Evolutionary conservation across 495 filamentous ascomycete genomes (phyloP).

Genomic region (Hypoxylon subgilvum): DNA sequence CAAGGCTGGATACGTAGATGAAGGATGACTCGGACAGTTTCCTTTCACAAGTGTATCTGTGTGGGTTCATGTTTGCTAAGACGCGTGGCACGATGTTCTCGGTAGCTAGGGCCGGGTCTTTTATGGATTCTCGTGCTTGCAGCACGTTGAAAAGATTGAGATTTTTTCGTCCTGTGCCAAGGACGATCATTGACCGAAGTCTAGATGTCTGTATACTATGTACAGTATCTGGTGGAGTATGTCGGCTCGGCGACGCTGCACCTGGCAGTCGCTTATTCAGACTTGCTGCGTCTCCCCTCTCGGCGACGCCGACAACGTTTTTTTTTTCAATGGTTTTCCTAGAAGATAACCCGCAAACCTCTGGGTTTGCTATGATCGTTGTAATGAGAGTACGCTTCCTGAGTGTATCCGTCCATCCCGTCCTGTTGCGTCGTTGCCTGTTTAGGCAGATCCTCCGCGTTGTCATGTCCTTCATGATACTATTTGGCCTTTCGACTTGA

Average conservation of each 20-base stretch:
- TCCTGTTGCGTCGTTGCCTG: neutral
- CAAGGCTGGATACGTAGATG: neutral
- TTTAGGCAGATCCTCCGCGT: constrained; percentile 10
- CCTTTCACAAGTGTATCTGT: neutral
- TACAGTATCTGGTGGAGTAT: constrained; percentile 19
- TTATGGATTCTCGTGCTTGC: neutral
- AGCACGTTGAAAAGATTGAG: constrained; percentile 24
- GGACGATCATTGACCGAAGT: constrained; percentile 17
- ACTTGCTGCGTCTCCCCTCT: neutral
- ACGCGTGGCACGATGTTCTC: neutral
- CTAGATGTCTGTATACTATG: constrained; percentile 13
- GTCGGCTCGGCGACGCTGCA: constrained; percentile 24
- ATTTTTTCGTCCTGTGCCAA: constrained; percentile 18
- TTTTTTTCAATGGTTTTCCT: neutral
- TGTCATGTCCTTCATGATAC: neutral
- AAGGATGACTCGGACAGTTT: neutral
- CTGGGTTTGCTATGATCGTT: neutral
- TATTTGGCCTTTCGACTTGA: neutral
- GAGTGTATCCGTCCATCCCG: neutral
- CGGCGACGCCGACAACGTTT: neutral
- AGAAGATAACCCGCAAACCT: neutral
- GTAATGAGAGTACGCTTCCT: constrained; percentile 16
- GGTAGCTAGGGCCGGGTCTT: neutral
- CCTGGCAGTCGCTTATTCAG: constrained; percentile 24
- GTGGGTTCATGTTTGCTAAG: constrained; percentile 4